Base-by-base conservation (phyloP, 176 grass and related monocot genomes). In the Phyllostachys edulis region DNA sequence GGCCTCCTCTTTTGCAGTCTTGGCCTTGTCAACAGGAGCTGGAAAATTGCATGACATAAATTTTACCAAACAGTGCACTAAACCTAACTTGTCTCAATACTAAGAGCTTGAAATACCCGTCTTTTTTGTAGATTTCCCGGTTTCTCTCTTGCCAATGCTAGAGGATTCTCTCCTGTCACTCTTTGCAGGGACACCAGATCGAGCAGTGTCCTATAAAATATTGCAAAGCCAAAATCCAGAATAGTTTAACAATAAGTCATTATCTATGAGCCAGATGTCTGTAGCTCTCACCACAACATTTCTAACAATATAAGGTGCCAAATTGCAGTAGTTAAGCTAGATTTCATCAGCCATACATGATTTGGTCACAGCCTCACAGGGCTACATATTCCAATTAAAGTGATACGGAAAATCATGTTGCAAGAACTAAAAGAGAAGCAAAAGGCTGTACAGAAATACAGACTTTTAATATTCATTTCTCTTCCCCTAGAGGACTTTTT, bases 1-100 rank as follows among this genome's bases (percentile, higher is more conserved):
- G 7, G 96, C 96, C 87, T 98, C 93, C 85, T 98, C 96, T 92
- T 98, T 98, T 47, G 96, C 93, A 40, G 89, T 92, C 88, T 98
- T 98, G 34, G 73, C 80, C 89, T 98, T 98, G 49, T 98, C 96
- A 3, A 70, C 81, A 41, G 71, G 89, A 91, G 72, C 91, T 90
- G 85, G 9, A 92, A 80, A 80, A 60, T 29, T 65, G 36, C 9
- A 61, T 51, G 36, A 73, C 12, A 17, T 78, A 62, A 45, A 18
- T 60, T 88, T 82, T 60, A 80, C 20, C 17, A 83, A 84, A 73
- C 44, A 55, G 20, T 16, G 29, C 9, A 52, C 14, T 55, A 52
- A 50, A 26, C 45, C 73, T 36, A 82, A 34, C 38, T 47, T 72
- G 16, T 68, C 55, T 38, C 40, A 68, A 24, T 64, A 62, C 14